Percentiles rank a stretch among this genome's conserved stretches.
These are phyloP conservation scores for Fusarium cyanostomum DNA, from an alignment of 2,329 filamentous ascomycete species.

Conservation along the genomic window DNA sequence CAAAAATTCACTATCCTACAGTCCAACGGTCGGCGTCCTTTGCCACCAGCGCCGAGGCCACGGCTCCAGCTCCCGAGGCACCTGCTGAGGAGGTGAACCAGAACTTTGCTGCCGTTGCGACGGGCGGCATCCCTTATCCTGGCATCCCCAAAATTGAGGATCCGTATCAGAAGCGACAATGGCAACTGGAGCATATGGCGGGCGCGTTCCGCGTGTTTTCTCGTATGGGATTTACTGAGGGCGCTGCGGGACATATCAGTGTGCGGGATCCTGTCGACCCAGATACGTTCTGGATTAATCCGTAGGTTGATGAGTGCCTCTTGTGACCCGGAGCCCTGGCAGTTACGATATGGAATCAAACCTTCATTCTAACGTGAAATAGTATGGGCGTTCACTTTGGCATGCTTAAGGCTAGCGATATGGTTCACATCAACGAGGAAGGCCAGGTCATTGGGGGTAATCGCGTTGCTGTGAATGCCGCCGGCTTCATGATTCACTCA, in stretches of 20 bases:
- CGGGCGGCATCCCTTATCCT: constrained; percentile 49
- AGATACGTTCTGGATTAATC: constrained; percentile 73
- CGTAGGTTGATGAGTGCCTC: constrained; percentile 40
- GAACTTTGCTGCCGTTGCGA: constrained; percentile 42
- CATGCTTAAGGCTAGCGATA: constrained; percentile 67
- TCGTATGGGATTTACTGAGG: constrained; percentile 63
- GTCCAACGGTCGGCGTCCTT: constrained; percentile 20
- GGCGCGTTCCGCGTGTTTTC: constrained; percentile 60
- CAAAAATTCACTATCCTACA: not conserved
- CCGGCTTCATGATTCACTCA: constrained; percentile 70
- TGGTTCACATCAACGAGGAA: constrained; percentile 68
- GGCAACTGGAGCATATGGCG: constrained; percentile 55
- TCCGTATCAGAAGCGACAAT: constrained; percentile 52
- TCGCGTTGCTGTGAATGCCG: constrained; percentile 63
- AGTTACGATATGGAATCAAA: not conserved
- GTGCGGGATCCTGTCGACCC: constrained; percentile 69
- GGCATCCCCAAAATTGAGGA: constrained; percentile 66
- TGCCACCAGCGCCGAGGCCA: constrained; percentile 35
- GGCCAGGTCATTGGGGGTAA: constrained; percentile 70
- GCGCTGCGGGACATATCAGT: constrained; percentile 71
- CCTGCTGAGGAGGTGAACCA: constrained; percentile 24
- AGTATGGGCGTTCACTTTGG: constrained; percentile 67
- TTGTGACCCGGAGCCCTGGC: no score
- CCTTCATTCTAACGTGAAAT: not conserved
- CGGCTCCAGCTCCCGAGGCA: constrained; percentile 6